Base-by-base conservation (phyloP, 1,139 yeast species). In the Saccharomyces hybrid region DNA sequence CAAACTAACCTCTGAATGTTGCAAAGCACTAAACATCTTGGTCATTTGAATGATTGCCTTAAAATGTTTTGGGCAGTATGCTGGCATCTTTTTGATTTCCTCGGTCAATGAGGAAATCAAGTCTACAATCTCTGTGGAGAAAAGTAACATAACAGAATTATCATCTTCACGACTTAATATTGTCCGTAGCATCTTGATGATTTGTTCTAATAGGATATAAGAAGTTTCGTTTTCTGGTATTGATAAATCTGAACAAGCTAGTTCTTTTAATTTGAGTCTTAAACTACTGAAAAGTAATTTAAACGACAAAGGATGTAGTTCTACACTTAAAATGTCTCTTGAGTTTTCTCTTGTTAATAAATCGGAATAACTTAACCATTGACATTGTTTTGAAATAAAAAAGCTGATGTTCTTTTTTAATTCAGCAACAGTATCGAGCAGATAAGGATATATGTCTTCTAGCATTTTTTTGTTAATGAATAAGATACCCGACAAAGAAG, bases 21-120 rank as follows among this genome's bases (percentile, higher is more conserved):
- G 84, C 48, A 84, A 72, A 1, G 78, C 75, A 42, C 76, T 75
- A 6, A 77, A 74, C 59, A 84, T 71, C 60, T 81, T 80, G 55
- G 88, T 82, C 61, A 83, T 77, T 54, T 86, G 76, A 54, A 84
- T 77, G 56, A 81, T 79, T 46, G 86, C 72, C 56, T 83, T 75
- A 52, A 78, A 70, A 25, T 75, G 75, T 51, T 75, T 77, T 2
- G 73, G 63, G 52, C 72, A 74, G 52, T 61, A 68, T 57, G 57
- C 59, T 4, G 63, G 61, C 41, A 63, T 75, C 63, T 61, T 59
- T 65, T 78, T 66, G 60, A 75, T 67, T 47, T 72, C 67, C n/a
- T 61, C 70, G 28, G 77, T 64, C 23, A 71, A 59, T 31, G 71
- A 66, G 5, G 73, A 74, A 57, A 75, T 61, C 5, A 68, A 63